A percentile compares a stretch with the other conserved stretches of the same genome.
Conservation (phyloP, 169 alveolate species). For the Cryptosporidium ryanae region DNA sequence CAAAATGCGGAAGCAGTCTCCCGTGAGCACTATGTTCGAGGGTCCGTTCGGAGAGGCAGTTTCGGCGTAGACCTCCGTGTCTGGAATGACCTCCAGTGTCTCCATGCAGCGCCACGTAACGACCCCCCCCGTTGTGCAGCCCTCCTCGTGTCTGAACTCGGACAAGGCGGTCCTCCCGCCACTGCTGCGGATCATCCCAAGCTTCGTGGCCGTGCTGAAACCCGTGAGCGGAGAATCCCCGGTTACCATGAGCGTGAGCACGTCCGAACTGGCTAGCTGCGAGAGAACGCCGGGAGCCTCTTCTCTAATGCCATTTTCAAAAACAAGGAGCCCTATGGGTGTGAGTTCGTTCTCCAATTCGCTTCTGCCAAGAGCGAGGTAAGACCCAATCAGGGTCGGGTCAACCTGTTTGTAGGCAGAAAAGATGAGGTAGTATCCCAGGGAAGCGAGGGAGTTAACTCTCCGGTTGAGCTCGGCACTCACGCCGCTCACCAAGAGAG, state of each 20-base stretch:
- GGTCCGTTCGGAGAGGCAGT: not conserved
- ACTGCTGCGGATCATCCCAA: constrained; percentile 13
- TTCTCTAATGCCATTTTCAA: constrained; percentile 32
- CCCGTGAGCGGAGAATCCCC: constrained; percentile 70
- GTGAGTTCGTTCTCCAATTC: constrained; percentile 49
- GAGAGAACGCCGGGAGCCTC: constrained; percentile 34
- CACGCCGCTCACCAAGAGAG: not conserved
- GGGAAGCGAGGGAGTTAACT: constrained; percentile 38
- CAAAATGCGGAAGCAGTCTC: constrained; percentile 41
- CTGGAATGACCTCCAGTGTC: constrained; percentile 1
- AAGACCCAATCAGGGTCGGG: not conserved
- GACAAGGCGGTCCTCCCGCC: constrained; percentile 21
- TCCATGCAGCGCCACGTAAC: constrained; percentile 53
- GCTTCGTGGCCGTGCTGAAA: constrained; percentile 35
- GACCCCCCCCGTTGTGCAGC: not conserved
- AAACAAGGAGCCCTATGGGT: constrained; percentile 34
- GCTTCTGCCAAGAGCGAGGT: constrained; percentile 24
- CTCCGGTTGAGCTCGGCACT: constrained; percentile 9
- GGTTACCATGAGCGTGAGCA: constrained; percentile 48
- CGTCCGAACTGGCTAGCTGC: constrained; percentile 21
- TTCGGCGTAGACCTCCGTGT: constrained; percentile 12
- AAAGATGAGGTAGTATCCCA: constrained; percentile 44
- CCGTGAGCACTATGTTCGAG: constrained; percentile 41
- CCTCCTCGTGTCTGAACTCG: constrained; percentile 3
- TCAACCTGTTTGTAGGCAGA: constrained; percentile 33